Evolutionary conservation across 495 filamentous ascomycete genomes (phyloP).

Genomic region (Cairneyella variabilis): DNA sequence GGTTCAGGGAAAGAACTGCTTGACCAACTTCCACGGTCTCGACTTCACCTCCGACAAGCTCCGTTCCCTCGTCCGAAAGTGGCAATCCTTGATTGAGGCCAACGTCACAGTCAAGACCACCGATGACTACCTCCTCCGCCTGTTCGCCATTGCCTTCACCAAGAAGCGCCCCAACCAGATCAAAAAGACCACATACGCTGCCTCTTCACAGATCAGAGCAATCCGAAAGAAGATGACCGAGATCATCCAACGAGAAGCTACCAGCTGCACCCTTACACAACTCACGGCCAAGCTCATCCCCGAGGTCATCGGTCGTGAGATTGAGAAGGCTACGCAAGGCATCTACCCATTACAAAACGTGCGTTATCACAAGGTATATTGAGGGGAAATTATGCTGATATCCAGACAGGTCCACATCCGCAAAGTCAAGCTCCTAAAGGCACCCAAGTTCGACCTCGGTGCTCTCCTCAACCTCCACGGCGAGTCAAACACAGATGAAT

Average conservation of each 20-base stretch:
- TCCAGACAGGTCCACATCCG: slow-evolving; percentile 87
- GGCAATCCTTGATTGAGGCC: slow-evolving; percentile 98
- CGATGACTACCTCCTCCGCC: slow-evolving; percentile 96
- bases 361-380: slow-evolving; percentile 33
- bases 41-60: slow-evolving; percentile 99
- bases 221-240: slow-evolving; percentile 99
- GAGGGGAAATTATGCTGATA: slow-evolving; percentile 27
- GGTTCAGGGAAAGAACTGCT: slow-evolving; percentile 99
- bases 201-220: slow-evolving; percentile 89
- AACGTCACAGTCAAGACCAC: slow-evolving; percentile 99
- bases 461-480: slow-evolving; percentile 92
- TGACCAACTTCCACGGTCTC: slow-evolving; percentile 99
- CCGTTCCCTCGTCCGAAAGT: slow-evolving; percentile 97
- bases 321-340: slow-evolving; percentile 98
- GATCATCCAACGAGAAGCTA: slow-evolving; percentile 94
- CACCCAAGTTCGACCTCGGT: slow-evolving; percentile 98
- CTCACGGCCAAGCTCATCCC: slow-evolving; percentile 97
- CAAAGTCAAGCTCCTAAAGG: slow-evolving; percentile 98
- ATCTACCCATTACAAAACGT: slow-evolving; percentile 99
- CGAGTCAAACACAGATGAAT: slow-evolving; percentile 92
- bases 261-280: slow-evolving; percentile 88
- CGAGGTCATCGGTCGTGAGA: slow-evolving; percentile 98
- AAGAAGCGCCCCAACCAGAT: slow-evolving; percentile 98
- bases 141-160: slow-evolving; percentile 98
- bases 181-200: slow-evolving; percentile 99